These are phyloP conservation scores for Mimosa bimucronata DNA, from an alignment of 306 rosid species.

Conservation along the genomic window DNA sequence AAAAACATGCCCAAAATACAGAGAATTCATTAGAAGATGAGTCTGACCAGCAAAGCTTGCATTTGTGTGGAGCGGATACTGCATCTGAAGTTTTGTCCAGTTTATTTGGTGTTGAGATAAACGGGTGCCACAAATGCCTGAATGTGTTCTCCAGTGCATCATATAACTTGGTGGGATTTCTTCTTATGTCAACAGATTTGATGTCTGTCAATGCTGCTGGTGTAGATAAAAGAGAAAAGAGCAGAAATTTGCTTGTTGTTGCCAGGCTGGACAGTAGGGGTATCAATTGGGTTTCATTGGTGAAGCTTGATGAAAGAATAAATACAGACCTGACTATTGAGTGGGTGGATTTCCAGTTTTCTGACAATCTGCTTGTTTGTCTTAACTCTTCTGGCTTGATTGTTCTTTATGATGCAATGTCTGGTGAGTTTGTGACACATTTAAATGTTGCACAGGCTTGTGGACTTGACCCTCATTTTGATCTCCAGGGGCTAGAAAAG, in stretches of 20 bases:
- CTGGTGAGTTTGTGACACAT: constrained; percentile 74
- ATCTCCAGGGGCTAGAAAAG: constrained; percentile 42
- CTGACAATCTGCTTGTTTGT: constrained; percentile 76
- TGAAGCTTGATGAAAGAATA: constrained; percentile 72
- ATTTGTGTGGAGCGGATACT: constrained; percentile 40
- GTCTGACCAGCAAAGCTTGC: constrained; percentile 40
- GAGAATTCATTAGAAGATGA: constrained; percentile 43
- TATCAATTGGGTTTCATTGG: constrained; percentile 76
- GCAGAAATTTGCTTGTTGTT: constrained; percentile 66
- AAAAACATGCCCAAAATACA: constrained; percentile 38
- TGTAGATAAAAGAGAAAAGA: constrained; percentile 46
- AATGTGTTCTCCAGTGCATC: constrained; percentile 83
- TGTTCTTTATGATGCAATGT: constrained; percentile 63
- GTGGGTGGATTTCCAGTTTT: constrained; percentile 84
- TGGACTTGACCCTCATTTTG: constrained; percentile 52
- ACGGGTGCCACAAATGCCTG: constrained; percentile 63
- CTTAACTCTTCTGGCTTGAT: constrained; percentile 74
- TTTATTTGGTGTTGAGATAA: constrained; percentile 62
- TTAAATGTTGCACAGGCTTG: constrained; percentile 62
- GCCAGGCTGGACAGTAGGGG: constrained; percentile 64
- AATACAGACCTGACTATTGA: constrained; percentile 46
- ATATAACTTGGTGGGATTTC: constrained; percentile 65
- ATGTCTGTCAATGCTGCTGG: constrained; percentile 42
- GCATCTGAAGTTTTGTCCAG: constrained; percentile 55
- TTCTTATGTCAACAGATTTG: constrained; percentile 53